Conservation (phyloP, 805 yeast species). For the Pichia exigua region DNA sequence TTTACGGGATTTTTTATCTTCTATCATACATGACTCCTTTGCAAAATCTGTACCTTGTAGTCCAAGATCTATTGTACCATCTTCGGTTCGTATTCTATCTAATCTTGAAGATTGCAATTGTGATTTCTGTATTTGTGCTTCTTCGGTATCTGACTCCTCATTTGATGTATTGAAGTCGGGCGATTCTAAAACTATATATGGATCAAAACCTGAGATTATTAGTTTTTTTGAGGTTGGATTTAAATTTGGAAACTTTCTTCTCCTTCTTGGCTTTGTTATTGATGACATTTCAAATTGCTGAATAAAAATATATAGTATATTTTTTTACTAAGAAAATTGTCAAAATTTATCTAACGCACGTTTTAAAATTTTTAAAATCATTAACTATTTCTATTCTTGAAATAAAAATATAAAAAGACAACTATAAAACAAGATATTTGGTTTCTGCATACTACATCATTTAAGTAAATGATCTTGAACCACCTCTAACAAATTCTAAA, state of each 20-base stretch:
- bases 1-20: background rate
- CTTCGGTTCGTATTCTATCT: conserved; percentile 2
- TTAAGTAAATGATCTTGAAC: conserved; percentile 71
- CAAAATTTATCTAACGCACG: background rate
- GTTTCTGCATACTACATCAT: background rate
- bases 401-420: background rate
- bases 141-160: conserved; percentile 11
- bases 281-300: background rate
- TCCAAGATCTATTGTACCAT: conserved; percentile 12
- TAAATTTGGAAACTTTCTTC: background rate
- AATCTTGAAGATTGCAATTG: background rate
- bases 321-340: background rate
- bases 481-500: conserved; percentile 89
- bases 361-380: background rate
- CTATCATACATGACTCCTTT: background rate
- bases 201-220: conserved; percentile 10
- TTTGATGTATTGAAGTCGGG: conserved; percentile 20
- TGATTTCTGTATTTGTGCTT: background rate
- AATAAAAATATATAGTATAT: too few relatives aligned
- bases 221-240: background rate
- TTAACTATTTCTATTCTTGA: background rate
- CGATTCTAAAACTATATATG: conserved; percentile 18
- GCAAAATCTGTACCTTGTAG: background rate
- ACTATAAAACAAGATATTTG: conserved; percentile 4
- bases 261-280: background rate